Base-by-base conservation (phyloP, 176 grass and related monocot genomes). In the Otatea glauca region DNA sequence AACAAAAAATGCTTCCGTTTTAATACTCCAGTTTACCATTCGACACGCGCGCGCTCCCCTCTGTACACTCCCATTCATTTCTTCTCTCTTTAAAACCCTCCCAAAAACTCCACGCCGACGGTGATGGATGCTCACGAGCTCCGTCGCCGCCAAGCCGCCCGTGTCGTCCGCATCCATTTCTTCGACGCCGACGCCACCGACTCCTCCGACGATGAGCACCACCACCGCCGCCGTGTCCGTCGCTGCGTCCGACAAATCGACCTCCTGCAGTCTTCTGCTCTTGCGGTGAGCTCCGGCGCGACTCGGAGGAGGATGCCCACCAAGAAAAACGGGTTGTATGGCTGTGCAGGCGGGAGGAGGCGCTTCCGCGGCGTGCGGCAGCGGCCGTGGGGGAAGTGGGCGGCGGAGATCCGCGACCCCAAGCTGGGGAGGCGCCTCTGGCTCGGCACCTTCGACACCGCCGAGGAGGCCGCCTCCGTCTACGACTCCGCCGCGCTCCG, bases 361-460 rank as follows among this genome's bases (percentile, higher is more conserved):
- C 54, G 54, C 20, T 58, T 58, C 54, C 54, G 54, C 87, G 94
- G 94, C 27, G 94, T 97, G 60, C 83, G 94, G 32, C 90, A 66
- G 49, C 88, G 94, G 66, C 90, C 88, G 14, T 97, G 94, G 92
- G 94, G 94, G 2, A 94, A 94, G 61, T 97, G 90, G 92, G 94
- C 88, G 34, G 94, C 94, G 78, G 92, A 97, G 88, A 97, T 97
- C 77, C 90, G 92, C 24, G 94, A 97, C 86, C 94, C 8, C 3
- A 58, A 58, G 20, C 54, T 58, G 20, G 54, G 54, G 92, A 88
- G 87, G 87, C 9, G 92, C 90, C 8, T 97, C 9, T 97, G 94
- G 94, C 89, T 97, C 27, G 94, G 94, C 60, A 97, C 94, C n/a
- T 97, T 94, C 76, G 88, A 97, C 89, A 97, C 94, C 24, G 94